Conservation (phyloP, 176 grass and related monocot species). For the Oryza nivara region DNA sequence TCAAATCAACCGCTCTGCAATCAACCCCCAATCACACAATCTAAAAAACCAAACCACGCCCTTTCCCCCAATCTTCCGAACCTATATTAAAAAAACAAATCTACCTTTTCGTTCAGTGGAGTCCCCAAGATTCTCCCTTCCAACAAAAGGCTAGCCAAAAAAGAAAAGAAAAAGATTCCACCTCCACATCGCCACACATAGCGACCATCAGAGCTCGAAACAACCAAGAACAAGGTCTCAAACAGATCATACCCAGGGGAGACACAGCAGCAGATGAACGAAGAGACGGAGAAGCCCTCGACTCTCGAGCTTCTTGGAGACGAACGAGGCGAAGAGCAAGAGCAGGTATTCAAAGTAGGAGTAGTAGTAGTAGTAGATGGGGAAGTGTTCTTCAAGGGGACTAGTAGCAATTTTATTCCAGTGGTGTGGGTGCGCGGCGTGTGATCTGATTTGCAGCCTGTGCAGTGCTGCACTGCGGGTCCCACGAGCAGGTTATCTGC, state of each 20-base stretch:
- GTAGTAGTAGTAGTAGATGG: neutral
- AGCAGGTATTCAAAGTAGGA: neutral
- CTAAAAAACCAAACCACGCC: neutral
- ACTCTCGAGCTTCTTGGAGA: neutral
- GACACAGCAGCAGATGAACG: neutral
- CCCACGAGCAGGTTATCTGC: neutral
- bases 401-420: neutral
- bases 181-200: neutral
- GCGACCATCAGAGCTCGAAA: neutral
- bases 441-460: too few relatives aligned
- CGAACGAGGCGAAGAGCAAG: slow-evolving; percentile 14
- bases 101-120: neutral
- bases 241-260: slow-evolving; percentile 16
- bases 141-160: neutral
- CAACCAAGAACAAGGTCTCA: neutral
- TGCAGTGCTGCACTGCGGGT: neutral
- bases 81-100: neutral
- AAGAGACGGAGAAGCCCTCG: neutral
- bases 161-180: slow-evolving; percentile 16
- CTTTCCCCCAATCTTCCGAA: neutral
- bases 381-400: neutral
- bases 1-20: neutral
- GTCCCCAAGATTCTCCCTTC: slow-evolving; percentile 8
- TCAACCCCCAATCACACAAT: neutral
- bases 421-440: too few relatives aligned